Evolutionary conservation across 2,329 filamentous ascomycete species (phyloP), one percentile per base, ranked within the genome.

Genomic region (Phialocephala subalpina): DNA sequence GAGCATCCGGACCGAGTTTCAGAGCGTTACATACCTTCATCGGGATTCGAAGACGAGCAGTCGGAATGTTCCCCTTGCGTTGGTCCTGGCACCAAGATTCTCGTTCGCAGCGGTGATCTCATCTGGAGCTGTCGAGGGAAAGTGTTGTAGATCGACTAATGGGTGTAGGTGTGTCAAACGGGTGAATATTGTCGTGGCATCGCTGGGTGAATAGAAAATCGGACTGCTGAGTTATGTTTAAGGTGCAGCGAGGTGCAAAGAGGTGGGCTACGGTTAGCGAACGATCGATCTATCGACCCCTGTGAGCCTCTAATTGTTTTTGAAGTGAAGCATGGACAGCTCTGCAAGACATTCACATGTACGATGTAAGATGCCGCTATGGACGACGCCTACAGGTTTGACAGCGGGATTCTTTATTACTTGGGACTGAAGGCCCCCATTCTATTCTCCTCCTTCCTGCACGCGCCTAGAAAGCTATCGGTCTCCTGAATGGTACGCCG

Each of bases 11-110:
- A 60, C n/a, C 20, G 11, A 58, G 47, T 11, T 55, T 56, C 52
- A 63, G 58, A 70, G 60, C 58, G 42, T 45, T 61, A 73, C 75
- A 61, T 73, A 76, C 75, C 75, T 75, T 76, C 75, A 76, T 76
- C 68, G 70, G 65, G 67, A 70, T 59, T 55, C 52, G 62, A 61
- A 60, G 64, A 63, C 58, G 63, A 56, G 65, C 53, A 64, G 42
- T 68, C 61, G 66, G 72, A 70, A 71, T 71, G 69, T 58, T 70
- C 69, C 72, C 70, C 73, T 74, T 74, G 70, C 69, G 68, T 68
- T 69, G 63, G 67, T 69, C 71, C 67, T 73, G 72, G 70, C 73
- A 73, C 70, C 67, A 57, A 62, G 67, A 70, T 71, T 67, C 70
- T 75, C 69, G 67, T 69, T 63, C 60, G 67, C 61, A 63, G 66